A percentile compares a stretch with the other conserved stretches of the same genome.
These are phyloP conservation scores for Bipolaris victoriae DNA, from an alignment of 2,329 filamentous ascomycete species.

Conservation along the genomic window DNA sequence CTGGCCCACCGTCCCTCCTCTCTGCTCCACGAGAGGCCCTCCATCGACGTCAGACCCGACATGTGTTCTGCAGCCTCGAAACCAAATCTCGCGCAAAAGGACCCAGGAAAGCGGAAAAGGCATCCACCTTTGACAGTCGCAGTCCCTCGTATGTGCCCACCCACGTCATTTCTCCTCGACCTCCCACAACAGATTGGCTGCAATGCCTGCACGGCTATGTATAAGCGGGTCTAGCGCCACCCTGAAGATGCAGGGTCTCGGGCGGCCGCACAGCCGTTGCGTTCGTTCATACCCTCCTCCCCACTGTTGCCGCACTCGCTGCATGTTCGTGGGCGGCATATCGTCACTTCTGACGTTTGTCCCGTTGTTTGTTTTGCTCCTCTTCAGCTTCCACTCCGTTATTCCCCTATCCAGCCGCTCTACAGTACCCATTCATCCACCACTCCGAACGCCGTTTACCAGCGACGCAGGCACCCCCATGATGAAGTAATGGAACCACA, in stretches of 20 bases:
- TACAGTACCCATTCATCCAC: neutral
- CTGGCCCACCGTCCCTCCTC: neutral
- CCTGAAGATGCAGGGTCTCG: slow-evolving; percentile 24
- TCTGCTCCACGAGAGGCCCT: slow-evolving; percentile 1
- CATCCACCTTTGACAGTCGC: slow-evolving; percentile 10
- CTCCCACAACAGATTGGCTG: slow-evolving; percentile 15
- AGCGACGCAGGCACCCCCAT: slow-evolving; percentile 26
- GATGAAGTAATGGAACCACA: slow-evolving; percentile 10
- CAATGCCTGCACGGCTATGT: slow-evolving; percentile 5
- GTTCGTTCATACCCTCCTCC: slow-evolving; percentile 14
- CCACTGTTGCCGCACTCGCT: slow-evolving; percentile 11
- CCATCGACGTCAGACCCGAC: slow-evolving; percentile 13
- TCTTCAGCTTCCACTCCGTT: slow-evolving; percentile 26
- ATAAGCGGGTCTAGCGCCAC: slow-evolving; percentile 9
- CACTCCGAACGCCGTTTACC: slow-evolving; percentile 3
- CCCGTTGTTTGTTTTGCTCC: slow-evolving; percentile 11
- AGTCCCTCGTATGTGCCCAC: slow-evolving; percentile 17
- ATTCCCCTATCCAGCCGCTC: slow-evolving; percentile 8
- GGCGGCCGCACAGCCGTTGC: slow-evolving; percentile 19
- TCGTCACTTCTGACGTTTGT: slow-evolving; percentile 32
- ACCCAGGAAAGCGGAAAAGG: slow-evolving; percentile 23
- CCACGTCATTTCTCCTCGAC: slow-evolving; percentile 25
- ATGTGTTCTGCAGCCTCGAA: slow-evolving; percentile 3
- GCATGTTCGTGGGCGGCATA: slow-evolving; percentile 16
- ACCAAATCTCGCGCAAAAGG: slow-evolving; percentile 11